phyloP scores from a whole-genome alignment of 2,329 filamentous ascomycete genomes.

The Fusarium staphyleae region DNA sequence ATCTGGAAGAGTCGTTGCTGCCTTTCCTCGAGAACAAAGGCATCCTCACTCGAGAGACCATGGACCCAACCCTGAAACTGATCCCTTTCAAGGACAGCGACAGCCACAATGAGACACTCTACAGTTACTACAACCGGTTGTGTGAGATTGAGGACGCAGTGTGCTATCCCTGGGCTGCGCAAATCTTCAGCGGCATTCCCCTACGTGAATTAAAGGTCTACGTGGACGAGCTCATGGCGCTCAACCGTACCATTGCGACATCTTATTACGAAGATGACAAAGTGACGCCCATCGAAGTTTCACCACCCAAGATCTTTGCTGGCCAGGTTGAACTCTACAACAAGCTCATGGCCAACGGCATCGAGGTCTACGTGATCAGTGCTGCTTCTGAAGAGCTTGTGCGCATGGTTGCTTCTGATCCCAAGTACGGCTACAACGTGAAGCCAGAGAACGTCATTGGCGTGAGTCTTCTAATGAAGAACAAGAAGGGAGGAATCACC shows the following conservation, averaged over 20 bases:
- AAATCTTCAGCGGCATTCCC: conserved; percentile 52
- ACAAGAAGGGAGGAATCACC: conserved; percentile 43
- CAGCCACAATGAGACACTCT: conserved; percentile 50
- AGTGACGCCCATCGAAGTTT: conserved; percentile 41
- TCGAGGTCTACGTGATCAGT: conserved; percentile 53
- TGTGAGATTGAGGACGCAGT: conserved; percentile 51
- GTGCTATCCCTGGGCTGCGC: conserved; percentile 54
- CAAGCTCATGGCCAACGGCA: conserved; percentile 52
- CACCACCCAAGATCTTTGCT: conserved; percentile 48
- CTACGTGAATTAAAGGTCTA: conserved; percentile 55
- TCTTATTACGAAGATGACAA: conserved; percentile 48
- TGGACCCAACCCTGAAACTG: conserved; percentile 51
- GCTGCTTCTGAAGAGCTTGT: conserved; percentile 55
- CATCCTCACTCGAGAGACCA: conserved; percentile 49
- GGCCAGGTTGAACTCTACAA: conserved; percentile 55
- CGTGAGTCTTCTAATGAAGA: conserved; percentile 49
- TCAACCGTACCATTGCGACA: conserved; percentile 48
- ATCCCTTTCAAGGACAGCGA: conserved; percentile 52
- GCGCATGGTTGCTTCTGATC: conserved; percentile 54
- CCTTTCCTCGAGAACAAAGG: conserved; percentile 53
- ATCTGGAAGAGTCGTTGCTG: conserved; percentile 53
- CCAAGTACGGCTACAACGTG: conserved; percentile 55
- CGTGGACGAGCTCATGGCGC: conserved; percentile 56
- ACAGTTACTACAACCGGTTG: conserved; percentile 54
- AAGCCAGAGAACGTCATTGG: conserved; percentile 54